A percentile compares a stretch with the other conserved stretches of the same genome.
These are phyloP conservation scores for Xylariaceae sp. DNA, from an alignment of 2,329 filamentous ascomycete genomes.

Conservation along the genomic window DNA sequence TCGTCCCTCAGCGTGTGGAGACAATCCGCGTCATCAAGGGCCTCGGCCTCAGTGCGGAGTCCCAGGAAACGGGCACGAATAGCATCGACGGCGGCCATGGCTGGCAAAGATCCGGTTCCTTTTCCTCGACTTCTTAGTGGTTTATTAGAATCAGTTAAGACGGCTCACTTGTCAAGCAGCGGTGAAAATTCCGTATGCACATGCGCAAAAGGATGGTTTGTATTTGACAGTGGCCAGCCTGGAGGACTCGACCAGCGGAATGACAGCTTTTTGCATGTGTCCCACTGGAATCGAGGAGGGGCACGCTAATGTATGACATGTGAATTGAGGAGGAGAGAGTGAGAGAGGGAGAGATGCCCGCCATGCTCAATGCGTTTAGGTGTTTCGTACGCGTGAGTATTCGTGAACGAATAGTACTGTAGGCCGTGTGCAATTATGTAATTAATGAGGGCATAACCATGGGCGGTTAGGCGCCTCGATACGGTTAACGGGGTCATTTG, in stretches of 20 bases:
- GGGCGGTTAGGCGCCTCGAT: no score
- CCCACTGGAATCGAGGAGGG: neutral
- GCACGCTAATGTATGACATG: neutral
- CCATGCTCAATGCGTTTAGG: no score
- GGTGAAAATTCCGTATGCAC: neutral
- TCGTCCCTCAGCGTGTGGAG: conserved; percentile 29
- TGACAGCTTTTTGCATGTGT: neutral
- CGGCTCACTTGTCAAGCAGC: neutral
- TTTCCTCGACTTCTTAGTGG: neutral
- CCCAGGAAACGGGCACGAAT: conserved; percentile 19
- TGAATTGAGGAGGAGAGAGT: neutral
- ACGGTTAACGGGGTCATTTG: no score
- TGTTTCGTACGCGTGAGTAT: no score
- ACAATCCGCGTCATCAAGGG: conserved; percentile 27
- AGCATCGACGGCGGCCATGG: conserved; percentile 22
- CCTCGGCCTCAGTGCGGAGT: conserved; percentile 28
- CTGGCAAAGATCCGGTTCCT: conserved; percentile 1
- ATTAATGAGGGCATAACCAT: no score
- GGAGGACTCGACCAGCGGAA: neutral
- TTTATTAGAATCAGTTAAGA: neutral
- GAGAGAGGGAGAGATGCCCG: neutral
- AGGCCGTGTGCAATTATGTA: no score
- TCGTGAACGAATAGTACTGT: no score
- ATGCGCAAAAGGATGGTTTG: neutral
- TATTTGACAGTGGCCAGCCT: conserved; percentile 1